Conservation (phyloP, 2,329 filamentous ascomycete genomes). For the Aspergillus cejpii region DNA sequence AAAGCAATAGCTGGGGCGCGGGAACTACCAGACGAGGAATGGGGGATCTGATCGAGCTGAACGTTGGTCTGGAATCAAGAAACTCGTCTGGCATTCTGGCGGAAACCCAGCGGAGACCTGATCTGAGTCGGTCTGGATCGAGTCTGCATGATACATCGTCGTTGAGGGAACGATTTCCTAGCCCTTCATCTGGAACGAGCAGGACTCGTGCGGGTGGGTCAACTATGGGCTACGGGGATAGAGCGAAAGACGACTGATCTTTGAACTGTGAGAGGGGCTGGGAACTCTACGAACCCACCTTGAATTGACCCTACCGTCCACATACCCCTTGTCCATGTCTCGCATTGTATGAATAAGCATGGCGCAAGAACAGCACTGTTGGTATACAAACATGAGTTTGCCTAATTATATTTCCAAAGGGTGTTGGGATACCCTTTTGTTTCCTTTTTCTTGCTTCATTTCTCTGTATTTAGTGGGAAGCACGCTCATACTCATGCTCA, state of each 20-base stretch:
- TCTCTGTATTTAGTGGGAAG: neutral
- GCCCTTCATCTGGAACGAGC: constrained; percentile 28
- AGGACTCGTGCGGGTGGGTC: constrained; percentile 28
- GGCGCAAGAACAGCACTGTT: neutral
- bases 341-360: neutral
- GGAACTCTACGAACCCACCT: no score
- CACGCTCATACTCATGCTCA: neutral
- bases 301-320: no score
- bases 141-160: constrained; percentile 16
- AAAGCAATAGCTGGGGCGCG: constrained; percentile 19
- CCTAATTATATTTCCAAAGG: neutral
- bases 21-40: constrained; percentile 25
- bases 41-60: constrained; percentile 42
- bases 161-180: constrained; percentile 22
- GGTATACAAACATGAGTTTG: neutral
- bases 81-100: constrained; percentile 16
- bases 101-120: constrained; percentile 13
- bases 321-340: neutral
- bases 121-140: constrained; percentile 13
- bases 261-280: no score
- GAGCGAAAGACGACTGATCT: constrained; percentile 28
- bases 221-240: constrained; percentile 14
- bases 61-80: constrained; percentile 32
- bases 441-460: neutral
- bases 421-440: neutral